Base-by-base conservation (phyloP, 2,329 filamentous ascomycete species). In the Tympanopsis confertula region DNA sequence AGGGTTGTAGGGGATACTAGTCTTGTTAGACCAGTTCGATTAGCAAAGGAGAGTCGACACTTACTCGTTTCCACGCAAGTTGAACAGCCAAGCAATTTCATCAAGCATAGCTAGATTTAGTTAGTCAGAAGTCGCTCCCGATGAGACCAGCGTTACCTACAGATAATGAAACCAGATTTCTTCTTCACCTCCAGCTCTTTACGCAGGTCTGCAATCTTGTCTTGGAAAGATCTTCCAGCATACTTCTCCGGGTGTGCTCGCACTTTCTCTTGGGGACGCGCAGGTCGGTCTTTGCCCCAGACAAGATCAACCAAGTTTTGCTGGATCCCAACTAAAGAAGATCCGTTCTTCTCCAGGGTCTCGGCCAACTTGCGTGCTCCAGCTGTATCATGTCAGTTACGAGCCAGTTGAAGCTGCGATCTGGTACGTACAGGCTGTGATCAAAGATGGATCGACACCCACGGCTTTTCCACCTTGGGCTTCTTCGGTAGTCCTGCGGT, bases 51-150 rank as follows among this genome's bases (percentile, higher is more conserved):
- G n/a, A n/a, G 24, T 10, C n/a, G 24, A 10, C n/a, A 18, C 74
- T 70, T 33, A 33, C 30, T 96, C 91, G 56, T 73, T 91, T 49
- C 91, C 91, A 48, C 91, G 79, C 36, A 98, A 65, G 60, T 98
- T 98, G 66, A 95, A 95, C n/a, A 98, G 70, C 91, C 91, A 98
- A 10, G 91, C 91, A 49, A 95, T 78, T 59, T 98, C 91, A 51
- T 98, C 91, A 32, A 98, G 74, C 79, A 93, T 88, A 4, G 88
- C 30, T 33, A 17, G 7, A 7, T 7, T 33, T 15, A 7, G 30
- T 33, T 33, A 33, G 30, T 18, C 24, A 44, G 37, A 5, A 20
- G 29, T 15, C 12, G 20, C 13, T 12, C 13, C 14, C 24, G 29
- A 30, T n/a, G 20, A 7, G 5, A 38, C 5, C 30, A 38, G 14